phyloP scores from a whole-genome alignment of 768 basidiomycete species.

The Mycena albidolilacea region DNA sequence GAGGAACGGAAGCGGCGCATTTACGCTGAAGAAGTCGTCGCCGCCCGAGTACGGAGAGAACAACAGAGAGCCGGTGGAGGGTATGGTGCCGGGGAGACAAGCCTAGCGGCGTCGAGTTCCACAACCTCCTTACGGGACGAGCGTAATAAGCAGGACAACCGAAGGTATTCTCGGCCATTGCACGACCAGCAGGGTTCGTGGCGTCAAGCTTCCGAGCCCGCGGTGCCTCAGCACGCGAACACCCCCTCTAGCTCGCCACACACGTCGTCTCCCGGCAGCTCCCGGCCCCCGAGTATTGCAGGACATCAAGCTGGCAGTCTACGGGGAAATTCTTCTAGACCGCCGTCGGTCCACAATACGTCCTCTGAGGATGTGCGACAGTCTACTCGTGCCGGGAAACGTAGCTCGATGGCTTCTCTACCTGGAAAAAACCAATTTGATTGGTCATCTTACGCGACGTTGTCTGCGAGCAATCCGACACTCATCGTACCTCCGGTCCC shows the following conservation, averaged over 20 bases:
- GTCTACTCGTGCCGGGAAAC: slow-evolving; percentile 54
- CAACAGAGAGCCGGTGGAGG: slow-evolving; percentile 64
- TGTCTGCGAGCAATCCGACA: slow-evolving; percentile 58
- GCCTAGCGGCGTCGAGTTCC: slow-evolving; percentile 52
- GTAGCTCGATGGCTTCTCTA: slow-evolving; percentile 57
- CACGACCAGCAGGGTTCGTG: slow-evolving; percentile 58
- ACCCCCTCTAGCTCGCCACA: slow-evolving; percentile 47
- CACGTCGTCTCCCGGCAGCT: slow-evolving; percentile 68
- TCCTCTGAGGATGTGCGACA: slow-evolving; percentile 72
- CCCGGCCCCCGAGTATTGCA: slow-evolving; percentile 61
- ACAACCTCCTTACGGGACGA: slow-evolving; percentile 58
- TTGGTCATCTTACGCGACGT: slow-evolving; percentile 53
- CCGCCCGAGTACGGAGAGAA: slow-evolving; percentile 75
- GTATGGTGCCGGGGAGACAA: slow-evolving; percentile 46
- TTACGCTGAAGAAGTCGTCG: slow-evolving; percentile 73
- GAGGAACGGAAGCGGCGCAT: slow-evolving; percentile 67
- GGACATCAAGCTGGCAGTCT: slow-evolving; percentile 51
- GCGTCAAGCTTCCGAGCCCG: slow-evolving; percentile 63
- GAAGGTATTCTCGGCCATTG: slow-evolving; percentile 54
- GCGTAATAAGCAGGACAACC: slow-evolving; percentile 59
- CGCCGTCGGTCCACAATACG: slow-evolving; percentile 68
- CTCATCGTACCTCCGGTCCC: slow-evolving; percentile 45
- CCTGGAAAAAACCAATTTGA: slow-evolving; percentile 47
- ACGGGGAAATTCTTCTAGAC: slow-evolving; percentile 56
- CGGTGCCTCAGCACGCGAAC: slow-evolving; percentile 49